Evolutionary conservation across 768 basidiomycete species (phyloP), one percentile per base, ranked within the genome.

Genomic region (Podaxis mareebaensis): DNA sequence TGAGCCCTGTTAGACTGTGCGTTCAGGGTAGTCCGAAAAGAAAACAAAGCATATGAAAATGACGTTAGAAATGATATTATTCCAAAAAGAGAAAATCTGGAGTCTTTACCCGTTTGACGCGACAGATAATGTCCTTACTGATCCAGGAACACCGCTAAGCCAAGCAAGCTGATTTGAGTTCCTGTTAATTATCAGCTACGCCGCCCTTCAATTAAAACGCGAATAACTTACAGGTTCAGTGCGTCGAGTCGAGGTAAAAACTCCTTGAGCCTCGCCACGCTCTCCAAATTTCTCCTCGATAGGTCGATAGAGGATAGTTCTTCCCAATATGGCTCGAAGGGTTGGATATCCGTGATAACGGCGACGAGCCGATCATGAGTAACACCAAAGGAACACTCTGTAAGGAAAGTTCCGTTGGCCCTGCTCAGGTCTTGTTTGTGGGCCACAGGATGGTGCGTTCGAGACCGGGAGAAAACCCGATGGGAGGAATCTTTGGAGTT

Each of bases 251-350:
- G 82, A 20, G 95, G 95, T 69, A 98, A 72, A 73, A 98, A 95
- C 78, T 98, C 96, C 70, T 96, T 95, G 55, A 84, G 72, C 65
- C 93, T 77, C 42, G 91, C 91, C 28, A 93, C 87, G 72, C 92
- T 94, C 67, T 95, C 93, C 55, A 92, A 75, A 55, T 84, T 85
- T 73, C 87, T 89, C 38, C 79, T 75, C 28, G 85, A 86, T 62
- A 99, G 78, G 71, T 98, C 89, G 67, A 99, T 88, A 26, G 78
- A 75, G 61, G 70, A 79, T 64, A 99, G 76, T 44, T 84, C 80
- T 69, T 98, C 96, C 97, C 97, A 99, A 71, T 93, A 83, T 24
- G 96, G 95, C 71, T 95, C 93, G 74, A 92, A 97, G 20, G 96
- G 95, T 71, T 95, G 90, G 12, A 95, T 87, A 69, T 98, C 95